Evolutionary conservation across 2,329 filamentous ascomycete genomes (phyloP), one percentile per base, ranked within the genome.

Genomic region (Penicillium verrucosum): DNA sequence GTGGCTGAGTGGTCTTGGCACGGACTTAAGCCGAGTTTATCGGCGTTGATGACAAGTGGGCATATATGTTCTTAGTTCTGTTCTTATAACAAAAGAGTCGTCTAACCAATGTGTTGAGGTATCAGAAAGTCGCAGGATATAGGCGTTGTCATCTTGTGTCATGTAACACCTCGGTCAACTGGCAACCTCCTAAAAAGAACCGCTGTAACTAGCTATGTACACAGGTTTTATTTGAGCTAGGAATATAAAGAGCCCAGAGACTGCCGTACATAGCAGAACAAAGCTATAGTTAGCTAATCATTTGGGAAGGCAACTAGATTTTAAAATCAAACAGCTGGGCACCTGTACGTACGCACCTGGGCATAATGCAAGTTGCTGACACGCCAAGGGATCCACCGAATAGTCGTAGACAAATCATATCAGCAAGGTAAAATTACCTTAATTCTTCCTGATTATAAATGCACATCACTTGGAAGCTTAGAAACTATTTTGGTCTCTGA

Each of bases 1-100:
- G 53, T 46, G 48, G 54, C 54, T 51, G 32, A 51, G 48, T 11
- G n/a, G 32, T 12, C 54, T 56, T 56, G 54, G 54, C 54, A 36
- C 32, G 54, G 48, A 56, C 7, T 52, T 56, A 36, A 56, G 47
- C 23, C 11, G 5, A 18, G 8, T 27, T 51, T 37, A 27, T 44
- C 41, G 2, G 49, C 18, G n/a, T 45, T 46, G 34, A 45, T 46
- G n/a, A 40, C 32, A 9, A 9, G 7, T 5, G 11, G 12, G 3
- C 5, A 5, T 18, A 18, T 18, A 18, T 18, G 18, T 18, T 18
- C 18, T 18, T 18, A 18, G 18, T 18, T 18, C 18, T 18, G 18
- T 32, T 14, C 30, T 34, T 34, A 34, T 8, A 14, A 32, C 11
- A 34, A 21, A 21, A 21, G 21, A 21, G 32, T 16, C 6, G 14